phyloP scores from a whole-genome alignment of 1,284 basidiomycete species.

The Megacollybia platyphylla region DNA sequence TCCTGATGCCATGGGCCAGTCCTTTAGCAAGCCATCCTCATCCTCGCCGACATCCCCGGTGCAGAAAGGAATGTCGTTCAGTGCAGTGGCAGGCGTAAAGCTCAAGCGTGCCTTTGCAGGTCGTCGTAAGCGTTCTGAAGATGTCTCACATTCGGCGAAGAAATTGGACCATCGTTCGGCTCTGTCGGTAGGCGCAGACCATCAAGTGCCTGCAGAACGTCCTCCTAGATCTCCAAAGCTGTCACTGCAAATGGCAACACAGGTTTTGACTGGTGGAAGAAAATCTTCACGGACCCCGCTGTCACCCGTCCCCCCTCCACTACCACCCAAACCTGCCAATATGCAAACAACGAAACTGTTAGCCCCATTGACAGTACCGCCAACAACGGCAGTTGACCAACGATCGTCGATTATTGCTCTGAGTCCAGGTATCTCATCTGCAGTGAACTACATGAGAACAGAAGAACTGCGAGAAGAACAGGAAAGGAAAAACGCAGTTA shows the following conservation, averaged over 20 bases:
- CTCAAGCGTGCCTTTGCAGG: slow-evolving; percentile 52
- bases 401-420: slow-evolving; percentile 32
- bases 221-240: slow-evolving; percentile 13
- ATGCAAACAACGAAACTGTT: slow-evolving; percentile 9
- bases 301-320: slow-evolving; percentile 13
- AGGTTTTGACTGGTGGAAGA: slow-evolving; percentile 23
- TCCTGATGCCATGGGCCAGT: slow-evolving; percentile 25
- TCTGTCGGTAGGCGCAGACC: slow-evolving; percentile 10
- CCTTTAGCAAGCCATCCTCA: slow-evolving; percentile 14
- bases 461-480: slow-evolving; percentile 13
- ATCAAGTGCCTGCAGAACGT: slow-evolving; percentile 10
- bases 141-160: slow-evolving; percentile 13
- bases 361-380: slow-evolving; percentile 7
- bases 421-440: slow-evolving; percentile 33
- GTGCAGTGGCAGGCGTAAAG: slow-evolving; percentile 30
- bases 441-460: slow-evolving; percentile 28
- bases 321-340: slow-evolving; percentile 13
- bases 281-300: slow-evolving; percentile 11
- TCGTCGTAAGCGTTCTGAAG: slow-evolving; percentile 25
- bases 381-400: slow-evolving; percentile 13
- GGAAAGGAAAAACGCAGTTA: slow-evolving; percentile 6
- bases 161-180: slow-evolving; percentile 37
- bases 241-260: slow-evolving; percentile 25
- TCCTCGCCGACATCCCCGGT: slow-evolving; percentile 1
- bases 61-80: slow-evolving; percentile 9